phyloP scores from a whole-genome alignment of 257 asterid genomes.

The Jacaranda copaia region DNA sequence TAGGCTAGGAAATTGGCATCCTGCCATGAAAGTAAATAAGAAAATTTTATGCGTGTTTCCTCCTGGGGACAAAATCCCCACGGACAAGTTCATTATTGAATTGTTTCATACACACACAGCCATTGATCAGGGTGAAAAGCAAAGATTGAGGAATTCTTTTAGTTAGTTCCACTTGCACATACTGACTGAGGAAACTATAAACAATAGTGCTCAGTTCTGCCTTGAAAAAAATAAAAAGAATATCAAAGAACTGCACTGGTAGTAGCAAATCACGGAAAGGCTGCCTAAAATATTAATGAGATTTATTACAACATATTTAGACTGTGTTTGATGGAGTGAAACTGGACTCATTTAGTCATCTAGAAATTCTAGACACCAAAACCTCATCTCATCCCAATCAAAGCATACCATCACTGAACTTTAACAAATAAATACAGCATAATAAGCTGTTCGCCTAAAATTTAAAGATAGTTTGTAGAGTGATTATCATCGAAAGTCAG shows the following conservation, averaged over 20 bases:
- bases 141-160: background rate
- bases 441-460: no score
- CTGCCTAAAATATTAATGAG: background rate
- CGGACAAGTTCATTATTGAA: background rate
- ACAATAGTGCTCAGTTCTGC: no score
- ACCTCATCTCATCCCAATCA: background rate
- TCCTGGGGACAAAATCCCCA: background rate
- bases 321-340: background rate
- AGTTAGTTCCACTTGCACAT: background rate
- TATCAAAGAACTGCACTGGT: background rate
- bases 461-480: no score
- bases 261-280: background rate
- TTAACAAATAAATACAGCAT: no score
- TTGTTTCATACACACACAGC: background rate
- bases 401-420: no score
- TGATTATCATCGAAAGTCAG: background rate
- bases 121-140: background rate
- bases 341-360: background rate
- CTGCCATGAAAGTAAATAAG: background rate
- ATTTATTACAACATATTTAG: background rate
- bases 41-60: background rate
- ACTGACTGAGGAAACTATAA: background rate
- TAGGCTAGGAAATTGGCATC: conserved; percentile 3
- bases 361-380: background rate
- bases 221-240: background rate